A percentile compares a stretch with the other conserved stretches of the same genome.
Conservation (phyloP, 441 rosid genomes). For the Iberis amara region DNA sequence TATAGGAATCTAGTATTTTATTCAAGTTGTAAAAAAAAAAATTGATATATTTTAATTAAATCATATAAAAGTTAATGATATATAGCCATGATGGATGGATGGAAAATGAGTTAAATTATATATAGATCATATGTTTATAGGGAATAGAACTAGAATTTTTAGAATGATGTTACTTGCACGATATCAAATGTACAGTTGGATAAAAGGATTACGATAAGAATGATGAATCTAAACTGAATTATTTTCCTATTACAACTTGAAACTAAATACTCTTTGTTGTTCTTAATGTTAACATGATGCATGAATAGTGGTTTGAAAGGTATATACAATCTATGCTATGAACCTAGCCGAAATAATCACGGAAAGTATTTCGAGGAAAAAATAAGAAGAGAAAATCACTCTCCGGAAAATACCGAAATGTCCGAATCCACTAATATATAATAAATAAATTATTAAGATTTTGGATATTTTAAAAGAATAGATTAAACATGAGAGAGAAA, state of each 20-base stretch:
- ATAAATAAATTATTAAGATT: neutral
- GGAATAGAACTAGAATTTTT: neutral
- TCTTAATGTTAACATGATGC: slow-evolving; percentile 1
- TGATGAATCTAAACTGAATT: neutral
- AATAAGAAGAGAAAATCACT: too few species aligned
- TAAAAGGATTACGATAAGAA: neutral
- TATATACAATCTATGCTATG: neutral
- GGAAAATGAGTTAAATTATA: too few species aligned
- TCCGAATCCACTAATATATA: neutral
- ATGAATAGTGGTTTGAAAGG: slow-evolving; percentile 8
- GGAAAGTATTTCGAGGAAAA: too few species aligned
- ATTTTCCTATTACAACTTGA: neutral
- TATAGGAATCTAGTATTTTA: too few species aligned
- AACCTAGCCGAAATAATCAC: too few species aligned
- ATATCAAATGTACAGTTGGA: neutral
- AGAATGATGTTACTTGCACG: neutral
- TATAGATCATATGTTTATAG: too few species aligned
- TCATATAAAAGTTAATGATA: too few species aligned
- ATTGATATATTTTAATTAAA: too few species aligned
- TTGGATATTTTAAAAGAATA: neutral
- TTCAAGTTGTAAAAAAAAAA: too few species aligned
- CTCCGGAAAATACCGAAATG: neutral
- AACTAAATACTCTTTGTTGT: neutral
- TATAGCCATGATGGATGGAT: too few species aligned
- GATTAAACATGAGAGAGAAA: slow-evolving; percentile 14